Conservation (phyloP, 1,284 basidiomycete genomes). For the Heterobasidion irregulare region DNA sequence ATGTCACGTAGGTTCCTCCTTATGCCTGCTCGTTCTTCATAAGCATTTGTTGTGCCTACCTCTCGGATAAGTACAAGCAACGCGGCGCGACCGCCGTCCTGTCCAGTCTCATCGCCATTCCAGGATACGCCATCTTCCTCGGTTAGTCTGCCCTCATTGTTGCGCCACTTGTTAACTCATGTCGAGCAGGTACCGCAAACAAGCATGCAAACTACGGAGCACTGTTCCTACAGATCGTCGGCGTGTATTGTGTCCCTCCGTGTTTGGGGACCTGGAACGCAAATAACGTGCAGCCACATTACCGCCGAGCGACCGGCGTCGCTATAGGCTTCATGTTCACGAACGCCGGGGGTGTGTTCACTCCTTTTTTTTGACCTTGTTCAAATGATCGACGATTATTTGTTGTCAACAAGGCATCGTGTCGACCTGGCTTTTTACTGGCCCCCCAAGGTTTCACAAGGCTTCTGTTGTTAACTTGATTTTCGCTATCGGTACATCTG, state of each 20-base stretch:
- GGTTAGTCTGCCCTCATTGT: conserved; percentile 18
- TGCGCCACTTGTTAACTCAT: neutral
- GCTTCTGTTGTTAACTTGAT: conserved; percentile 10
- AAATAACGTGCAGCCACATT: neutral
- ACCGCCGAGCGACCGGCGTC: neutral
- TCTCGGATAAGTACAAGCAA: conserved; percentile 34
- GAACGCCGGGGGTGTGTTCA: neutral
- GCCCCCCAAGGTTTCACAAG: conserved; percentile 9
- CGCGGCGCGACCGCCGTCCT: conserved; percentile 31
- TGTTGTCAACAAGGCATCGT: conserved; percentile 20
- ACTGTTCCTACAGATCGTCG: neutral
- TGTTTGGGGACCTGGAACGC: neutral
- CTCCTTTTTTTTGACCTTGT: neutral
- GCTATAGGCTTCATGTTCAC: neutral
- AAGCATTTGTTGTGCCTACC: conserved; percentile 29
- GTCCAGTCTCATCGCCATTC: conserved; percentile 25
- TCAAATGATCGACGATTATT: neutral
- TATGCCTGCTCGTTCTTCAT: conserved; percentile 15
- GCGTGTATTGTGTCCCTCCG: neutral
- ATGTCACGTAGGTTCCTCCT: conserved; percentile 8
- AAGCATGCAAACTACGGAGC: neutral
- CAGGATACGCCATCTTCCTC: conserved; percentile 43
- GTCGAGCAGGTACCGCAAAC: neutral
- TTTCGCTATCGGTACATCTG: conserved; percentile 5
- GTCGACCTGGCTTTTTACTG: conserved; percentile 3